Conservation (phyloP, 805 yeast species). For the Teunomyces barrocoloradensis region DNA sequence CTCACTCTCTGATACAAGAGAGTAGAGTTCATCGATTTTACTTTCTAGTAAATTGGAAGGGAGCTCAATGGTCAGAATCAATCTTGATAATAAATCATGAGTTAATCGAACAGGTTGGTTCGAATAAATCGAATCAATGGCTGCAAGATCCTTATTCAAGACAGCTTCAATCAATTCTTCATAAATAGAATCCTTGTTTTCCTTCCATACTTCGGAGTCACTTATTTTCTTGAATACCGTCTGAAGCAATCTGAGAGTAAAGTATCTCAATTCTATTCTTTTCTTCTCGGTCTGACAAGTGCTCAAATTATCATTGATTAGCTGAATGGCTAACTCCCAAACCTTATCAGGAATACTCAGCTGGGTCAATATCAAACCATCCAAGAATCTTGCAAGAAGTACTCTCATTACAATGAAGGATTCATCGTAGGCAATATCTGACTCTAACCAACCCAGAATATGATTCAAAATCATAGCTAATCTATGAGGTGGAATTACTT, state of each 20-base stretch:
- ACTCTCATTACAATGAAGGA: constrained; percentile 52
- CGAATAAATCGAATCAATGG: constrained; percentile 25
- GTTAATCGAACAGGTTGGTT: constrained; percentile 28
- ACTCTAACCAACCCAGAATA: constrained; percentile 56
- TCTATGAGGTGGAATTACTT: constrained; percentile 62
- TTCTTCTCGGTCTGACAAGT: constrained; percentile 37
- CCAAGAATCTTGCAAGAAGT: constrained; percentile 47
- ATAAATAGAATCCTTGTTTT: constrained; percentile 31
- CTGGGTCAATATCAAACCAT: constrained; percentile 14
- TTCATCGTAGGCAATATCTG: constrained; percentile 58
- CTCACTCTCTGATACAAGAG: constrained; percentile 19
- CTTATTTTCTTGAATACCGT: constrained; percentile 1
- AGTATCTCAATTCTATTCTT: constrained; percentile 44
- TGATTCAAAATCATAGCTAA: constrained; percentile 58
- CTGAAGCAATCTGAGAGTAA: constrained; percentile 41
- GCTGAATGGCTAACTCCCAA: constrained; percentile 33
- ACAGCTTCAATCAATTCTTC: constrained; percentile 46
- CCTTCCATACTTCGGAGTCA: constrained; percentile 29
- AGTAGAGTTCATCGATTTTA: constrained; percentile 35
- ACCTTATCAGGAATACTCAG: constrained; percentile 28
- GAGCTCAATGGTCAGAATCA: constrained; percentile 19
- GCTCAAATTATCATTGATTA: constrained; percentile 46
- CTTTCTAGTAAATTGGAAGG: constrained; percentile 27
- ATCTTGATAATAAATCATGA: constrained; percentile 34
- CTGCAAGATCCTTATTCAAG: constrained; percentile 21